These are phyloP conservation scores for Pluteus cervinus DNA, from an alignment of 768 basidiomycete genomes.

Conservation along the genomic window DNA sequence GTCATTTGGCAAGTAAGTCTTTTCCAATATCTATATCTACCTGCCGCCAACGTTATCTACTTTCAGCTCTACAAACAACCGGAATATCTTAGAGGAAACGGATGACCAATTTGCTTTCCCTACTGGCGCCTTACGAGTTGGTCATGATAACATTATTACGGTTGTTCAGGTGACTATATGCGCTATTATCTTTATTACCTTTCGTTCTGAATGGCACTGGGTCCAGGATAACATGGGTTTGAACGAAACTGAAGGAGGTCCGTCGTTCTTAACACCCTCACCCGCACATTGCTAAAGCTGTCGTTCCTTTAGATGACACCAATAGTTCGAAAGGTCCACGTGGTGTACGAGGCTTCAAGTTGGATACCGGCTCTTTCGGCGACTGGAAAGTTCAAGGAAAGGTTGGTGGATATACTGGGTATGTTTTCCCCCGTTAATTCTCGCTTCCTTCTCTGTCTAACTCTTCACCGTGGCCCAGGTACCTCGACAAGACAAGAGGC, in stretches of 20 bases:
- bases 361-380: slow-evolving; percentile 55
- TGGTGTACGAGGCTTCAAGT: slow-evolving; percentile 70
- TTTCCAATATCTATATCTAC: no score
- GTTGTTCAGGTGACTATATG: slow-evolving; percentile 67
- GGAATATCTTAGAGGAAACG: slow-evolving; percentile 54
- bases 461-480: no score
- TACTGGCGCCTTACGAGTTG: slow-evolving; percentile 38
- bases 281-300: background rate
- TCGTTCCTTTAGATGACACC: slow-evolving; percentile 30
- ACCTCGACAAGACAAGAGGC: slow-evolving; percentile 64
- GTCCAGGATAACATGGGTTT: slow-evolving; percentile 74
- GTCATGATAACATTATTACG: slow-evolving; percentile 69
- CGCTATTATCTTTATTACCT: background rate
- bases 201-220: background rate
- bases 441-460: no score
- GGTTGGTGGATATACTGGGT: slow-evolving; percentile 65
- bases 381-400: slow-evolving; percentile 75
- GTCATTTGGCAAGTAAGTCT: slow-evolving; percentile 64
- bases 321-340: slow-evolving; percentile 67
- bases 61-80: slow-evolving; percentile 68
- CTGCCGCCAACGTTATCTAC: no score
- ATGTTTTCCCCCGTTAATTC: background rate
- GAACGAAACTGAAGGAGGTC: slow-evolving; percentile 49
- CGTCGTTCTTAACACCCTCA: background rate
- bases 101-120: slow-evolving; percentile 66